Percentiles rank a stretch among this genome's conserved stretches.
These are phyloP conservation scores for Dictyostelium brefeldianum DNA, from an alignment of 78 protist genomes.

Conservation along the genomic window DNA sequence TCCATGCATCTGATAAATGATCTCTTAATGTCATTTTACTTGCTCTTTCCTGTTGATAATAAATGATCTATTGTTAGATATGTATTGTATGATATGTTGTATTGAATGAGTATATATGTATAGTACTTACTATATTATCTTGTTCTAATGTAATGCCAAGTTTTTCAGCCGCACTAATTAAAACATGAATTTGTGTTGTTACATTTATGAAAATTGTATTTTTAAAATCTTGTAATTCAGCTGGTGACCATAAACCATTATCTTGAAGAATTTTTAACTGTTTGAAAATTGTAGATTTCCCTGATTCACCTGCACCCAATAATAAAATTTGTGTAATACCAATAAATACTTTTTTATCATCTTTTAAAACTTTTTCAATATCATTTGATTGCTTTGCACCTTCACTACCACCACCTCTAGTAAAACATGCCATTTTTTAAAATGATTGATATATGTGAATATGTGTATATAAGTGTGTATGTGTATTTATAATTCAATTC, in stretches of 20 bases:
- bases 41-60: neutral
- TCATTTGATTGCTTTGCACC: slow-evolving; percentile 8
- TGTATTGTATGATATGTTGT: neutral
- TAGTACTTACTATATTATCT: slow-evolving; percentile 37
- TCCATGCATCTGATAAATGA: slow-evolving; percentile 50
- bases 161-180: slow-evolving; percentile 32
- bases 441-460: neutral
- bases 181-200: slow-evolving; percentile 58
- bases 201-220: slow-evolving; percentile 62
- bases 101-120: neutral
- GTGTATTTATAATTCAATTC: too few relatives aligned
- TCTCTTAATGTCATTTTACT: slow-evolving; percentile 34
- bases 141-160: slow-evolving; percentile 8
- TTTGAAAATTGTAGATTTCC: slow-evolving; percentile 90
- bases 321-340: slow-evolving; percentile 36
- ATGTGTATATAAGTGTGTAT: too few relatives aligned
- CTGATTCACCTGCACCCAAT: slow-evolving; percentile 96
- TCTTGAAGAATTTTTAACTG: slow-evolving; percentile 81
- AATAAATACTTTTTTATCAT: slow-evolving; percentile 12
- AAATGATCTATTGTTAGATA: neutral
- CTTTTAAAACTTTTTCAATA: slow-evolving; percentile 33
- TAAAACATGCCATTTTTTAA: slow-evolving; percentile 3
- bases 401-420: neutral
- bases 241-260: slow-evolving; percentile 44
- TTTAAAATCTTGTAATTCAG: slow-evolving; percentile 25